These are phyloP conservation scores for Eucalyptus polybractea DNA, from an alignment of 345 rosid species.

Conservation along the genomic window DNA sequence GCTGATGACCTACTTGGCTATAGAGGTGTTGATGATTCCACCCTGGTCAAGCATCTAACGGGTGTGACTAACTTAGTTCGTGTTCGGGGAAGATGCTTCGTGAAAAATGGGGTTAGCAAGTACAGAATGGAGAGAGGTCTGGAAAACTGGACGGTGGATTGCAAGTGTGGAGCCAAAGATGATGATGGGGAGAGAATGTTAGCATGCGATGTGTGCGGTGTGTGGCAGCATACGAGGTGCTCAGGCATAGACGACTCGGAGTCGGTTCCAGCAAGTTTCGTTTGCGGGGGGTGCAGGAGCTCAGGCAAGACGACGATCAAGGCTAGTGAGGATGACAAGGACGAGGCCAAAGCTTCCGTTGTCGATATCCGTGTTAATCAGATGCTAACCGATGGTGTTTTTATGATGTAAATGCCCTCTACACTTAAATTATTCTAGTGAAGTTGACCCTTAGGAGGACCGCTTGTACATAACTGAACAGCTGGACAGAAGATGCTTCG, in stretches of 20 bases:
- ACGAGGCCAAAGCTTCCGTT: background rate
- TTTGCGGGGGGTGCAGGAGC: conserved; percentile 31
- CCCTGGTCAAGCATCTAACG: conserved; percentile 28
- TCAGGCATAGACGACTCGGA: conserved; percentile 35
- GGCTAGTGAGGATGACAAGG: background rate
- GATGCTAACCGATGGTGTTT: background rate
- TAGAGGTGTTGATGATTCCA: conserved; percentile 52
- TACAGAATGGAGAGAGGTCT: conserved; percentile 58
- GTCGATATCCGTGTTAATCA: background rate
- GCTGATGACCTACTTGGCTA: conserved; percentile 46
- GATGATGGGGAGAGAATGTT: conserved; percentile 76
- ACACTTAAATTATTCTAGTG: background rate
- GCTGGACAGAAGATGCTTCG: background rate
- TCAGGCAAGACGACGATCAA: background rate
- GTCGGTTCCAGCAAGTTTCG: conserved; percentile 39
- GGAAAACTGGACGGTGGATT: conserved; percentile 58
- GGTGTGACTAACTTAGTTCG: conserved; percentile 17
- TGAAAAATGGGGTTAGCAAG: conserved; percentile 16
- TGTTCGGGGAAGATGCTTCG: conserved; percentile 32
- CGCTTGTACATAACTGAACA: background rate
- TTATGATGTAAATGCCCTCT: background rate
- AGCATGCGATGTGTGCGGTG: conserved; percentile 58
- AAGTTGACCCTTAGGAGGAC: background rate
- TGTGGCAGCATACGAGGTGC: conserved; percentile 73
- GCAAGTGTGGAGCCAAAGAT: conserved; percentile 59